These are phyloP conservation scores for Yamadazyma epiphylla DNA, from an alignment of 1,139 yeast species.

Conservation along the genomic window DNA sequence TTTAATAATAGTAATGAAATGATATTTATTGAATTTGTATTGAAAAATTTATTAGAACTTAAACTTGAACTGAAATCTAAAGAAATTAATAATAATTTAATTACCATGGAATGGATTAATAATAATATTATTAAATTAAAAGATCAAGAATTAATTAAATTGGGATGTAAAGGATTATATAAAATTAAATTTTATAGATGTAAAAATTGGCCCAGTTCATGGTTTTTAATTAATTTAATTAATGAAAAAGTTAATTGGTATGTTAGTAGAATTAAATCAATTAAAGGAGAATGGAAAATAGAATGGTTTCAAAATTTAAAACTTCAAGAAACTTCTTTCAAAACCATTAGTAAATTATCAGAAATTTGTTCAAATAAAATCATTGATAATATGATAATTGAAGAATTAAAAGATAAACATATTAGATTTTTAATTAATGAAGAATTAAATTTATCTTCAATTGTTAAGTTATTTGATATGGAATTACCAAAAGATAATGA, in stretches of 20 bases:
- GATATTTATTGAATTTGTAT: conserved; percentile 29
- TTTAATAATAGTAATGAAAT: conserved; percentile 23
- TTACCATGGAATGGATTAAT: conserved; percentile 65
- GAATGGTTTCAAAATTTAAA: conserved; percentile 39
- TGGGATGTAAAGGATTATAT: conserved; percentile 11
- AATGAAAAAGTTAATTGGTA: conserved; percentile 52
- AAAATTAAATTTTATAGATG: conserved; percentile 54
- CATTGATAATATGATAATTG: conserved; percentile 59
- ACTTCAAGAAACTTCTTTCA: conserved; percentile 19
- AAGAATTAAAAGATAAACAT: conserved; percentile 47
- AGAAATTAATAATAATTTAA: conserved; percentile 50
- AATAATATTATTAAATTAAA: conserved; percentile 51
- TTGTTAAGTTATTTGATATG: neutral
- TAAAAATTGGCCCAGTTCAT: conserved; percentile 68
- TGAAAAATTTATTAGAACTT: conserved; percentile 39
- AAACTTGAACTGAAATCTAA: conserved; percentile 52
- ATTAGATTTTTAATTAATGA: conserved; percentile 22
- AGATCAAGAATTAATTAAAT: conserved; percentile 30
- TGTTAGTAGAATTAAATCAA: conserved; percentile 60
- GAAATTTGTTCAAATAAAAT: conserved; percentile 55
- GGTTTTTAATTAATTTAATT: conserved; percentile 56
- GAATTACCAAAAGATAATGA: conserved; percentile 16
- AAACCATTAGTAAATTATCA: conserved; percentile 46
- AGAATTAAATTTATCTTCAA: neutral
- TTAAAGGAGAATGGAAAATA: conserved; percentile 61